Percentiles rank a stretch among this genome's conserved stretches.
These are phyloP conservation scores for Cystofilobasidium ferigula DNA, from an alignment of 768 basidiomycete genomes.

Conservation along the genomic window DNA sequence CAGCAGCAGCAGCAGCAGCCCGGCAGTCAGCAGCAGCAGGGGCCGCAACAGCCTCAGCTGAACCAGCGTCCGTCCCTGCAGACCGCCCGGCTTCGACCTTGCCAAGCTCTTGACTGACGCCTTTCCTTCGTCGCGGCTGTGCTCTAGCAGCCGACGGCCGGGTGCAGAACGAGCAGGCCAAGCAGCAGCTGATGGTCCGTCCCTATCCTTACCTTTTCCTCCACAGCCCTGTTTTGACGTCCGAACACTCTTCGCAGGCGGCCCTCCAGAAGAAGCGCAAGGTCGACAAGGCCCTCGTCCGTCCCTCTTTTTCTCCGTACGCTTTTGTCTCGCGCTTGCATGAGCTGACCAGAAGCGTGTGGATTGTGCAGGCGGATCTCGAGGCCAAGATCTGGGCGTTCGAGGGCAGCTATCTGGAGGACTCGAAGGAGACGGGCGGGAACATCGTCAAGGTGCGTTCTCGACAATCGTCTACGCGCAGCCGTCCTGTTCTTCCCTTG, in stretches of 20 bases:
- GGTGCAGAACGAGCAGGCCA: slow-evolving; percentile 4
- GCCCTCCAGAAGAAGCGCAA: slow-evolving; percentile 16
- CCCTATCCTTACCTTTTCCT: neutral
- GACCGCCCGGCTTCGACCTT: neutral
- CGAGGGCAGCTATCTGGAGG: slow-evolving; percentile 41
- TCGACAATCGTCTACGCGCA: too few species aligned
- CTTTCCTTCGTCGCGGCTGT: neutral
- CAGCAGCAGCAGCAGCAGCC: neutral
- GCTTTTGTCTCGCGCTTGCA: too few species aligned
- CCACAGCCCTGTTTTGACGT: too few species aligned
- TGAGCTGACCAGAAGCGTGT: too few species aligned
- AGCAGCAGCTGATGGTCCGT: slow-evolving; percentile 4
- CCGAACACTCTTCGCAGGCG: neutral
- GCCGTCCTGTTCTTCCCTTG: too few species aligned
- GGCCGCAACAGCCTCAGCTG: neutral
- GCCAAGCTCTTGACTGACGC: neutral
- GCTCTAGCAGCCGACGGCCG: neutral
- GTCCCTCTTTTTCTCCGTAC: neutral
- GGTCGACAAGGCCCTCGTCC: slow-evolving; percentile 19
- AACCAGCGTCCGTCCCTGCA: neutral
- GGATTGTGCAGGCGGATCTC: slow-evolving; percentile 38
- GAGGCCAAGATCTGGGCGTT: slow-evolving; percentile 40
- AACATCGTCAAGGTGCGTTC: slow-evolving; percentile 40
- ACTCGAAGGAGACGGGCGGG: slow-evolving; percentile 36
- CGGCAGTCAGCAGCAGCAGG: neutral